Evolutionary conservation across 2,329 filamentous ascomycete species (phyloP).

Genomic region (Elsinoe necatrix): DNA sequence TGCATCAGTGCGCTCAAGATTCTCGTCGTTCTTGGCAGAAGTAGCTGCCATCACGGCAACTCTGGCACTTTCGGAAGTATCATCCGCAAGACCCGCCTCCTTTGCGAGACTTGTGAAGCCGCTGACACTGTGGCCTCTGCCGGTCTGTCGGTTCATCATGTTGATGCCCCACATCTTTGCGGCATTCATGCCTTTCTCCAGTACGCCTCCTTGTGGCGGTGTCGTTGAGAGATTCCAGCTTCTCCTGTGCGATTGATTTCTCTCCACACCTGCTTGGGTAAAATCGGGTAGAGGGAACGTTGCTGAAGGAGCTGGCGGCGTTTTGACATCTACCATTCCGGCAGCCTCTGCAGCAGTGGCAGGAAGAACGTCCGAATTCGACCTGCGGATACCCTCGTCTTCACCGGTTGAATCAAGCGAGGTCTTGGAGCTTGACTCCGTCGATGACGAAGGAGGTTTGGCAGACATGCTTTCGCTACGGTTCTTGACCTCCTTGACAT

Average conservation of each 20-base stretch:
- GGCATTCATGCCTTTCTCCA: constrained; percentile 38
- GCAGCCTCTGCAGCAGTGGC: not conserved
- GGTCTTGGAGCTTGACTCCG: not conserved
- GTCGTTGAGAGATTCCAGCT: constrained; percentile 4
- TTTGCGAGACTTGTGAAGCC: constrained; percentile 28
- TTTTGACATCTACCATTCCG: not conserved
- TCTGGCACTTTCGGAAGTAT: not conserved
- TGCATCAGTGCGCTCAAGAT: not conserved
- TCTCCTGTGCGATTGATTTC: not conserved
- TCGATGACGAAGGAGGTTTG: not conserved
- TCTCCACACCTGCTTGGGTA: not conserved
- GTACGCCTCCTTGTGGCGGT: not conserved
- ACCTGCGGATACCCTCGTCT: not conserved
- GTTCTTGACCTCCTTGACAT: constrained; percentile 28
- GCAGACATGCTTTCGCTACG: constrained; percentile 11
- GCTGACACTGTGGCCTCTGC: constrained; percentile 23
- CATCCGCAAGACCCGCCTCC: constrained; percentile 20
- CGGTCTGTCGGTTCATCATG: constrained; percentile 37
- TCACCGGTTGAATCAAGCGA: not conserved
- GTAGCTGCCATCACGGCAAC: not conserved
- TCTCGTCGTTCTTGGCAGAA: not conserved
- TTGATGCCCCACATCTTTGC: constrained; percentile 54
- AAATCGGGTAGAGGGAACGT: constrained; percentile 1
- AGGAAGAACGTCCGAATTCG: not conserved
- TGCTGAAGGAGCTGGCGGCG: not conserved